Base-by-base conservation (phyloP, 2,329 filamentous ascomycete genomes). In the Aspergillus luchuensis region DNA sequence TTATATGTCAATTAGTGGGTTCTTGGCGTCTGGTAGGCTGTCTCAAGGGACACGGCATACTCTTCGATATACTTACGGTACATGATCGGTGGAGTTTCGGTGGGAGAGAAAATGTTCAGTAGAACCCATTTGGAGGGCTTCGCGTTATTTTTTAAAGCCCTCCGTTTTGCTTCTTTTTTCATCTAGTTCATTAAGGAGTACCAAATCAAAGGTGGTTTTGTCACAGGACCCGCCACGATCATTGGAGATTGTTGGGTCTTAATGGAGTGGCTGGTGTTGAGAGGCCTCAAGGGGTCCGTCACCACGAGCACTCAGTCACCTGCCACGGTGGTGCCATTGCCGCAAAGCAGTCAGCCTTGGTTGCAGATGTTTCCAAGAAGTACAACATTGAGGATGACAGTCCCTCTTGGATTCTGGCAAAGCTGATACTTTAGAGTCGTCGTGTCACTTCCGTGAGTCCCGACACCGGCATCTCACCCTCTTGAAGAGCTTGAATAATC, bases 11-110 rank as follows among this genome's bases (percentile, higher is more conserved):
- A 41, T 41, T 47, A 56, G 25, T 8, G 30, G 25, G 39, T 47
- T 30, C 23, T 23, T 56, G 39, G 53, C 53, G 53, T 56, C 45
- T 30, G 53, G 53, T 21, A 33, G 33, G 13, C 10, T 4, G 15
- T 49, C 28, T 28, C 47, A 49, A 33, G 47, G 47, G 25, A 25
- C 25, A 49, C 17, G 25, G 8, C 23, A 30, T 36, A n/a, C n/a
- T 33, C 10, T 36, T 47, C n/a, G 53, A 28, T 56, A 56, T 56
- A 56, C 53, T 15, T 56, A 56, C 53, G 39, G 53, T 47, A 21
- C 43, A 50, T 43, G 53, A n/a, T 56, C 17, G 39, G 28, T 21
- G 39, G 53, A 47, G 39, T 47, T 21, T 56, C 23, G 39, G 38
- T 30, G 23, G n/a, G 4, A 25, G 19, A 13, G 25, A 23, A 28